A percentile compares a stretch with the other conserved stretches of the same genome.
Conservation (phyloP, 2,329 filamentous ascomycete species). For the Trichoderma polysporum region DNA sequence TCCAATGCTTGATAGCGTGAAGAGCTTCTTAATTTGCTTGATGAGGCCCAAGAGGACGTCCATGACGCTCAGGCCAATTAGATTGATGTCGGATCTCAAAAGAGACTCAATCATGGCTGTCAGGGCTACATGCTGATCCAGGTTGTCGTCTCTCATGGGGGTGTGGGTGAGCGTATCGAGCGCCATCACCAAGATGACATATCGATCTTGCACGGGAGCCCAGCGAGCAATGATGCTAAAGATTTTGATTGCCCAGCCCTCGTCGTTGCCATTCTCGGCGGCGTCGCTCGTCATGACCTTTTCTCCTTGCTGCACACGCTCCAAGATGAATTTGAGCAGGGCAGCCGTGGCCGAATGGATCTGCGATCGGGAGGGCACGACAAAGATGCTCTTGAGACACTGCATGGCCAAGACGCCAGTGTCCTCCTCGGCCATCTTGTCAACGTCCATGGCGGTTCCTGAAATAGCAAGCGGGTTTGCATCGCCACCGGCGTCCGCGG, state of each 20-base stretch:
- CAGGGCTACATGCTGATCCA: slow-evolving; percentile 73
- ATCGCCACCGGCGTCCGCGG: slow-evolving; percentile 59
- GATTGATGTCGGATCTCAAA: slow-evolving; percentile 82
- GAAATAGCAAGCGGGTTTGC: slow-evolving; percentile 71
- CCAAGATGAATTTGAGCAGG: slow-evolving; percentile 72
- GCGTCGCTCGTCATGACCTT: slow-evolving; percentile 50
- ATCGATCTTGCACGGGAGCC: slow-evolving; percentile 92
- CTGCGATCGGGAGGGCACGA: slow-evolving; percentile 77
- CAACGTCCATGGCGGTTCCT: slow-evolving; percentile 80
- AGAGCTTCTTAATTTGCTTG: slow-evolving; percentile 74
- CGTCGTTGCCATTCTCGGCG: slow-evolving; percentile 34
- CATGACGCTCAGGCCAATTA: slow-evolving; percentile 95
- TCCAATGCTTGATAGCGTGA: slow-evolving; percentile 59
- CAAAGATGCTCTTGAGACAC: slow-evolving; percentile 83
- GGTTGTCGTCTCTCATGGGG: slow-evolving; percentile 66
- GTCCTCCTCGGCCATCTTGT: slow-evolving; percentile 86
- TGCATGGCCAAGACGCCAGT: slow-evolving; percentile 81
- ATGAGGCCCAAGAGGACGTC: slow-evolving; percentile 85
- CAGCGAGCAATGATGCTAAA: slow-evolving; percentile 79
- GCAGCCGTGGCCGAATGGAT: slow-evolving; percentile 73
- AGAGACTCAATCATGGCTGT: slow-evolving; percentile 78
- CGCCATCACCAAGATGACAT: slow-evolving; percentile 79
- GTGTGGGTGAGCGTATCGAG: slow-evolving; percentile 73
- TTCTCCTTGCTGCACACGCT: slow-evolving; percentile 54
- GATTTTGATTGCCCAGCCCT: slow-evolving; percentile 78